Evolutionary conservation across 2,329 filamentous ascomycete species (phyloP).

Genomic region (Cladosporium velox): DNA sequence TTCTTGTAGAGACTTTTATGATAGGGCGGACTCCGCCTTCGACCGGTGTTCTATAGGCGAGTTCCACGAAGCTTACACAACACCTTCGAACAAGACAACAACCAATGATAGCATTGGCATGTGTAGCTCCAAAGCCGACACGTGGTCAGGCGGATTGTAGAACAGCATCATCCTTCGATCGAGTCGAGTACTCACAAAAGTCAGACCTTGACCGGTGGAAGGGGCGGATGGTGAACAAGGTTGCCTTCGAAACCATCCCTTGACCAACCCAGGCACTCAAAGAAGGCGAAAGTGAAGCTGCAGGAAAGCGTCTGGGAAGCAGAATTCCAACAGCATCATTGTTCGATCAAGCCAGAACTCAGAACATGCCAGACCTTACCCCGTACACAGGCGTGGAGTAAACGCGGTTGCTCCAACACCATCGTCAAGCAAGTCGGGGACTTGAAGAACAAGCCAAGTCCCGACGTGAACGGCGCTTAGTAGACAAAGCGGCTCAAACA

Average conservation of each 20-base stretch:
- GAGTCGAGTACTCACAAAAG: neutral
- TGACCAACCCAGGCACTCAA: neutral
- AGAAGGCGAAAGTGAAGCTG: no score
- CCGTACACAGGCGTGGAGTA: neutral
- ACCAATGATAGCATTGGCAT: neutral
- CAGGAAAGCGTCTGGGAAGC: no score
- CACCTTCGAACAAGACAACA: neutral
- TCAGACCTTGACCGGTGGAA: neutral
- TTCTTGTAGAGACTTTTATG: neutral
- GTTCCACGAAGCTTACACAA: neutral
- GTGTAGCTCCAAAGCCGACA: neutral
- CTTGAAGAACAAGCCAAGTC: no score
- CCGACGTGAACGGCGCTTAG: no score
- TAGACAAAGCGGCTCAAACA: no score
- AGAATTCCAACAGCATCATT: no score
- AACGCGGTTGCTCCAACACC: neutral
- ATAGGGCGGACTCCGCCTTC: neutral
- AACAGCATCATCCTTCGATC: neutral
- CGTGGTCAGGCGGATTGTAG: neutral
- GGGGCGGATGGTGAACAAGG: neutral
- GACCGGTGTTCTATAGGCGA: constrained; percentile 2
- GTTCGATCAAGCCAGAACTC: neutral
- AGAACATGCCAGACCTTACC: neutral
- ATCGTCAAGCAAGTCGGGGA: neutral
- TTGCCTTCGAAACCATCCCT: neutral